Percentiles rank a stretch among this genome's conserved stretches.
Evolutionary conservation across 1,284 basidiomycete genomes (phyloP).

Genomic region (Kwoniella shivajii): DNA sequence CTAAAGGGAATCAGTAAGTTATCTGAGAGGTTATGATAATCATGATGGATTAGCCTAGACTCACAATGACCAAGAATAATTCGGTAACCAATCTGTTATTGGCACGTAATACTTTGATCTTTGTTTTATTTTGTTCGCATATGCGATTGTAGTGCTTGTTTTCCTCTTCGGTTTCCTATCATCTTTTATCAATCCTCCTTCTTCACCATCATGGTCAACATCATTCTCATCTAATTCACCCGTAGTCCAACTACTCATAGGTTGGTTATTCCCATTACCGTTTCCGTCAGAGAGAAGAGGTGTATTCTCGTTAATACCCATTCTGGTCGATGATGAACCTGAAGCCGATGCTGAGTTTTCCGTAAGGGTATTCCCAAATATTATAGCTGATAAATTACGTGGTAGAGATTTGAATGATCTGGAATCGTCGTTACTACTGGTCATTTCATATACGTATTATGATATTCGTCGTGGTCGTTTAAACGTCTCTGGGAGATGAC

Average conservation of each 20-base stretch:
- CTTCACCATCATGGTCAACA: background rate
- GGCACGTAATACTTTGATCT: conserved; percentile 54
- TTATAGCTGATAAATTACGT: conserved; percentile 5
- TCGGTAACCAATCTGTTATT: conserved; percentile 72
- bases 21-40: background rate
- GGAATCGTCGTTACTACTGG: background rate
- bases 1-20: conserved; percentile 52
- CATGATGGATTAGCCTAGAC: conserved; percentile 44
- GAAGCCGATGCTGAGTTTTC: background rate
- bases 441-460: background rate
- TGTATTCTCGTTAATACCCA: conserved; percentile 2
- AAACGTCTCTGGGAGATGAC: background rate
- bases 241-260: conserved; percentile 2
- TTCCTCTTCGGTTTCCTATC: conserved; percentile 5
- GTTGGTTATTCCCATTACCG: conserved; percentile 1
- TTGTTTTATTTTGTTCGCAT: conserved; percentile 46
- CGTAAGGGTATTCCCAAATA: background rate
- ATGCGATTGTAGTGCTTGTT: conserved; percentile 2
- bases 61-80: conserved; percentile 72
- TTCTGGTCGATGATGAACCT: background rate
- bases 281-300: background rate
- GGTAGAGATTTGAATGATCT: background rate
- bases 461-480: background rate
- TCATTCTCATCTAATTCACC: conserved; percentile 1
- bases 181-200: background rate